Conservation (phyloP, 495 filamentous ascomycete genomes). For the Tuber brumale region DNA sequence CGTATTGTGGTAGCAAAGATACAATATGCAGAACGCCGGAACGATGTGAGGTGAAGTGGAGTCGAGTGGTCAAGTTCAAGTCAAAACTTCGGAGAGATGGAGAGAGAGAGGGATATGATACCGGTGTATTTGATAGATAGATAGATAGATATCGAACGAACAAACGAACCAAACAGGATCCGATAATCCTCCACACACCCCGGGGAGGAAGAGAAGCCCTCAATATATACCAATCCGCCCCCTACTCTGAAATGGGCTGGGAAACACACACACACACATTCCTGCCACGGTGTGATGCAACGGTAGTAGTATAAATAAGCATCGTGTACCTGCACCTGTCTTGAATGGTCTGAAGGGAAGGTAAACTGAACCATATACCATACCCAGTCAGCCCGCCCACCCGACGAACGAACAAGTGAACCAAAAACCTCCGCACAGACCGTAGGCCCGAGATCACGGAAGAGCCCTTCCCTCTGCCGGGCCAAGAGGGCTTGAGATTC, state of each 20-base stretch:
- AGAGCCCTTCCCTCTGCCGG: not conserved
- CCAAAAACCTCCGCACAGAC: not conserved
- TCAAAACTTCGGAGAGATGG: not conserved
- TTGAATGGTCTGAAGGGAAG: not conserved
- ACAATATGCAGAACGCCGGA: not conserved
- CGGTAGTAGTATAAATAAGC: not conserved
- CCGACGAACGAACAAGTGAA: not conserved
- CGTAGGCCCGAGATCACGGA: not conserved
- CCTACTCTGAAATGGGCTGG: not conserved
- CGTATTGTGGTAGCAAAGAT: not conserved
- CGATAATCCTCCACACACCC: not conserved
- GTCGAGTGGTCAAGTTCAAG: not conserved
- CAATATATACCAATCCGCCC: not conserved
- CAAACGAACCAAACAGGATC: not conserved
- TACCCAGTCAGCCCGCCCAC: not conserved
- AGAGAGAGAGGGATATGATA: not conserved
- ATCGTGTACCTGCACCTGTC: not conserved
- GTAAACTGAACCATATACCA: not conserved
- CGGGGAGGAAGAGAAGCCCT: not conserved
- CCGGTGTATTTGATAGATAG: not conserved
- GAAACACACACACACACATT: not conserved
- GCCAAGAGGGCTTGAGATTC: not conserved
- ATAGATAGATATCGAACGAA: not conserved
- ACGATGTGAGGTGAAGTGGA: not conserved
- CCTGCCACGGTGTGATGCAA: not conserved